These are phyloP conservation scores for Thermomyces lanuginosus DNA, from an alignment of 2,329 filamentous ascomycete genomes.

Conservation along the genomic window DNA sequence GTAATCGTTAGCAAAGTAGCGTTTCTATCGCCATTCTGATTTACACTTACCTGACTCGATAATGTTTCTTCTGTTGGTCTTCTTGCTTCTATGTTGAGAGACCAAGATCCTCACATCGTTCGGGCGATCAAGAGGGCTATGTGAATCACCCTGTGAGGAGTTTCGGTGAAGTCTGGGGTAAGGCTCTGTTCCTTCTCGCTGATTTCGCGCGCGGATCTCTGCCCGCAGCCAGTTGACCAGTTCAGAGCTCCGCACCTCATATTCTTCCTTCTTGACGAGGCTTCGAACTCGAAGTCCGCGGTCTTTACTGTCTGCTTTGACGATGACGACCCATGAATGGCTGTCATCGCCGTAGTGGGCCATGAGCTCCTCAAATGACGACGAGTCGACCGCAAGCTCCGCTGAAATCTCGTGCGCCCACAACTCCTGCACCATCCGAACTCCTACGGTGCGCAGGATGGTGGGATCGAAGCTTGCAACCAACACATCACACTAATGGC, in stretches of 20 bases:
- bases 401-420: slow-evolving; percentile 77
- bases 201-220: slow-evolving; percentile 66
- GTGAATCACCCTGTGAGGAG: slow-evolving; percentile 25
- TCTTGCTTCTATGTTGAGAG: slow-evolving; percentile 71
- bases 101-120: slow-evolving; percentile 75
- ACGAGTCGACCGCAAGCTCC: slow-evolving; percentile 66
- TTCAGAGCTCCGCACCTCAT: slow-evolving; percentile 56
- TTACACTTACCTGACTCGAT: slow-evolving; percentile 55
- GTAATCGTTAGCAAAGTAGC: slow-evolving; percentile 7
- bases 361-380: slow-evolving; percentile 59
- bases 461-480: slow-evolving; percentile 73
- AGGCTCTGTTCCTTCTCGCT: slow-evolving; percentile 34
- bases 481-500: slow-evolving; percentile 60
- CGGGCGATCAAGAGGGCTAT: slow-evolving; percentile 29
- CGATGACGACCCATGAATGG: slow-evolving; percentile 75
- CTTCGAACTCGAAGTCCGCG: slow-evolving; percentile 59
- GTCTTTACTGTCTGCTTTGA: slow-evolving; percentile 50
- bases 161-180: slow-evolving; percentile 28
- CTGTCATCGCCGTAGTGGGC: slow-evolving; percentile 54
- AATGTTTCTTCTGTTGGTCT: slow-evolving; percentile 73
- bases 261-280: slow-evolving; percentile 62
- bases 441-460: slow-evolving; percentile 56
- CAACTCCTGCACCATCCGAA: slow-evolving; percentile 60
- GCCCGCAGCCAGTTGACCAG: slow-evolving; percentile 64
- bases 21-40: slow-evolving; percentile 18